Evolutionary conservation across 1,284 basidiomycete species (phyloP).

Genomic region (Ganoderma multipileum): DNA sequence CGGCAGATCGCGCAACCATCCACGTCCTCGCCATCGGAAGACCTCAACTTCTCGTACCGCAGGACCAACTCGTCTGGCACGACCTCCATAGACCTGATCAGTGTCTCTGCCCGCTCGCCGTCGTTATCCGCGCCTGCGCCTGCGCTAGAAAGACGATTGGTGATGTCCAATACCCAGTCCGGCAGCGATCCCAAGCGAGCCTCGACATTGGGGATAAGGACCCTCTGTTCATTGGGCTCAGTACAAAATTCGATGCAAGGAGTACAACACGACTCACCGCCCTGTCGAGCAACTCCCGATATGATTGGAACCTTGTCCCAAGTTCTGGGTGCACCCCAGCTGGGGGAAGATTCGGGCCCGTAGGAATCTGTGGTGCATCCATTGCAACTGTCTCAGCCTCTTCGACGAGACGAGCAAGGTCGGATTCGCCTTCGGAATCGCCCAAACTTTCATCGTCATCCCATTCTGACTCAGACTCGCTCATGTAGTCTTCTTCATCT

Average conservation of each 20-base stretch:
- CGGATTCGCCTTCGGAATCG: conserved; percentile 18
- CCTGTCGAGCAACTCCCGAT: conserved; percentile 20
- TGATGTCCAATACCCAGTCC: conserved; percentile 10
- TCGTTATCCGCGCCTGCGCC: conserved; percentile 25
- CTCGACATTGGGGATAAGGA: conserved; percentile 14
- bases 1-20: conserved; percentile 42
- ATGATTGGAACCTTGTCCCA: background rate
- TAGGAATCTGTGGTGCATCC: background rate
- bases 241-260: background rate
- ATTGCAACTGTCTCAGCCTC: background rate
- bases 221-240: conserved; percentile 9
- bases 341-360: background rate
- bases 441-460: conserved; percentile 17
- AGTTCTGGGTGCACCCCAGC: background rate
- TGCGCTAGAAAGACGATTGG: background rate
- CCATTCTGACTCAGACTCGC: conserved; percentile 25
- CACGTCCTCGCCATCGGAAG: conserved; percentile 30
- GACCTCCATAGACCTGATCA: conserved; percentile 35
- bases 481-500: conserved; percentile 19
- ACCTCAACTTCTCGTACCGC: conserved; percentile 39
- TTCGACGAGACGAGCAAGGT: conserved; percentile 7
- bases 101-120: conserved; percentile 35
- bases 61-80: conserved; percentile 34
- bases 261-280: conserved; percentile 15
- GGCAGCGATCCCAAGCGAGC: conserved; percentile 14